Evolutionary conservation across 164 flowering plant genomes (phyloP).

Genomic region (Akebia trifoliata): DNA sequence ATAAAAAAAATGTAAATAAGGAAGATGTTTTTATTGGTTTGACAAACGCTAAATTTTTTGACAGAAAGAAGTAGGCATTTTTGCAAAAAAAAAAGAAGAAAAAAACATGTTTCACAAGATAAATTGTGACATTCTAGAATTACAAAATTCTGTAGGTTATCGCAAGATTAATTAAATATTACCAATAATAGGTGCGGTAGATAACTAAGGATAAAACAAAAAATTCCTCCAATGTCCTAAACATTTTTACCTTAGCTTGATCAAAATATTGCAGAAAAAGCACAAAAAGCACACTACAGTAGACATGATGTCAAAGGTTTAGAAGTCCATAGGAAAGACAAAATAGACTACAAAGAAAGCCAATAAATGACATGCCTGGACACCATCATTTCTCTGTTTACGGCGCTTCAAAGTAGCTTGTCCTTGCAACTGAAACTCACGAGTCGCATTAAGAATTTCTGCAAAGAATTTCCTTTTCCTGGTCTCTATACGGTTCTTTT

Average conservation of each 20-base stretch:
- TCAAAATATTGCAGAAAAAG: not conserved
- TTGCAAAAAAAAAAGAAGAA: not conserved
- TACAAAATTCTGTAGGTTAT: not conserved
- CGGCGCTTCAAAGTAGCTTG: slow-evolving; percentile 81
- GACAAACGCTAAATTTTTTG: not conserved
- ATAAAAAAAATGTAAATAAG: not conserved
- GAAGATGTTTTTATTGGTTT: not conserved
- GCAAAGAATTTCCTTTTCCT: slow-evolving; percentile 86
- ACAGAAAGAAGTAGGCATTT: no score
- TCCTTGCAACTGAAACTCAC: slow-evolving; percentile 83
- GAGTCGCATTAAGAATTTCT: slow-evolving; percentile 76
- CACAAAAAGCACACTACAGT: not conserved
- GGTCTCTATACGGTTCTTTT: slow-evolving; percentile 68
- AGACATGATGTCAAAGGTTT: not conserved
- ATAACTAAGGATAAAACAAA: not conserved
- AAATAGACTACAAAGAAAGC: not conserved
- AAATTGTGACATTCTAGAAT: not conserved
- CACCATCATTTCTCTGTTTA: slow-evolving; percentile 88
- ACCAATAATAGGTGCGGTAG: not conserved
- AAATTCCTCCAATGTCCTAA: not conserved
- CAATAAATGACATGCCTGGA: slow-evolving; percentile 46
- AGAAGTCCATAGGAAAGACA: not conserved
- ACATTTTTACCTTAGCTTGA: not conserved
- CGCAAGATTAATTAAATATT: not conserved
- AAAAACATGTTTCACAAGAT: not conserved